These are phyloP conservation scores for Monascus purpureus DNA, from an alignment of 495 filamentous ascomycete genomes.

Conservation along the genomic window DNA sequence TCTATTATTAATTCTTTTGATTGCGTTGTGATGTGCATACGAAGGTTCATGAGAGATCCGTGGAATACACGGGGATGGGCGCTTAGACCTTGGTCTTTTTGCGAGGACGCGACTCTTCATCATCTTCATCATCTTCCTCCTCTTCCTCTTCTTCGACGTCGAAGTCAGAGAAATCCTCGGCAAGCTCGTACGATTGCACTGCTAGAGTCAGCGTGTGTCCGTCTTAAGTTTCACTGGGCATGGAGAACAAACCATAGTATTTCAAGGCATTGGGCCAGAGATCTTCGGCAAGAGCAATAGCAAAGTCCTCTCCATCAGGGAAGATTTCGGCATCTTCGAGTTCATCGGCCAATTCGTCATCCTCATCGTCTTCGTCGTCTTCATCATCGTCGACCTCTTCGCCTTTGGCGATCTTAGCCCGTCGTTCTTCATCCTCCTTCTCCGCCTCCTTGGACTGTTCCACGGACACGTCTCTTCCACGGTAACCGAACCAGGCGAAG, in stretches of 20 bases:
- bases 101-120: conserved; percentile 20
- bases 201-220: conserved; percentile 4
- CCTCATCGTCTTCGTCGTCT: conserved; percentile 31
- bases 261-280: conserved; percentile 77
- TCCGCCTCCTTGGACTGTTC: conserved; percentile 50
- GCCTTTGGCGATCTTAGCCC: conserved; percentile 38
- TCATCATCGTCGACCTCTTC: conserved; percentile 34
- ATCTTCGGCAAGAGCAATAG: conserved; percentile 68
- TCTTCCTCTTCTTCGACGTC: conserved; percentile 16
- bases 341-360: conserved; percentile 37
- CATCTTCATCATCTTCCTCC: conserved; percentile 12
- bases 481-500: conserved; percentile 78
- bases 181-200: conserved; percentile 21
- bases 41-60: too few relatives aligned
- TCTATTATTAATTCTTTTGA: conserved; percentile 61
- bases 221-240: not conserved
- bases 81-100: conserved; percentile 32
- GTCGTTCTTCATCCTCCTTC: conserved; percentile 43
- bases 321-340: conserved; percentile 61
- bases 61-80: too few relatives aligned
- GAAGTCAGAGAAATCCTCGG: conserved; percentile 17
- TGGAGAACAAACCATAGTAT: conserved; percentile 62
- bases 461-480: conserved; percentile 47
- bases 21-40: conserved; percentile 36
- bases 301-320: conserved; percentile 64